phyloP scores from a whole-genome alignment of 1,284 basidiomycete genomes.

The Naganishia albida region DNA sequence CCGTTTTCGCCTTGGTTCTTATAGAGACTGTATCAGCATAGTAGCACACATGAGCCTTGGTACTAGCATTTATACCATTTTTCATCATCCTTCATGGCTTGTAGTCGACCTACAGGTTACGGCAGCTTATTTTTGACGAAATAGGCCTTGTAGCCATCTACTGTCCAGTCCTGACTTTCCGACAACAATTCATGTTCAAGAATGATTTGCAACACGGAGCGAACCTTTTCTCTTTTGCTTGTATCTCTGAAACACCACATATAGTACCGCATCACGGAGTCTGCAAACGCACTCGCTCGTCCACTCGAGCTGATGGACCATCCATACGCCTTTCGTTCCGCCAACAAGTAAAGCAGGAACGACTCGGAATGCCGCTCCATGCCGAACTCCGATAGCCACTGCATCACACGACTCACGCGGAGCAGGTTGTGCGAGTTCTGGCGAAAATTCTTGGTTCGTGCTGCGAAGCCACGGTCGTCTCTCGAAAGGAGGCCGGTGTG shows the following conservation, averaged over 20 bases:
- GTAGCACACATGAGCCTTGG: conserved; percentile 18
- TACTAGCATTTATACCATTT: conserved; percentile 21
- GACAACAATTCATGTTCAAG: conserved; percentile 10
- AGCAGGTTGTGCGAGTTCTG: conserved; percentile 70
- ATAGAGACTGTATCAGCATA: conserved; percentile 30
- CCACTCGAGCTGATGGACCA: conserved; percentile 18
- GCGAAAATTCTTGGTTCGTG: conserved; percentile 65
- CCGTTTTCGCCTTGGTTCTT: conserved; percentile 1
- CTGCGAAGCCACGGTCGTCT: conserved; percentile 50
- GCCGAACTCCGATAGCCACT: conserved; percentile 66
- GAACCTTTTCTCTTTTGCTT: conserved; percentile 1
- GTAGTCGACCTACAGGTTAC: not conserved
- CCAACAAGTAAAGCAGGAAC: conserved; percentile 25
- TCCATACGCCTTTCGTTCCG: conserved; percentile 27
- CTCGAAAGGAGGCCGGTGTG: conserved; percentile 61
- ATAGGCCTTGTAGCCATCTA: not conserved
- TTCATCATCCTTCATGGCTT: not conserved
- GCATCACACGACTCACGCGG: conserved; percentile 73
- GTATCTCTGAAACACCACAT: conserved; percentile 30
- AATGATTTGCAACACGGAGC: conserved; percentile 9
- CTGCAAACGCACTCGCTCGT: conserved; percentile 22
- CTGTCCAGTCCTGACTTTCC: not conserved
- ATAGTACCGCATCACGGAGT: conserved; percentile 27
- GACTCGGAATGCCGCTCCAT: conserved; percentile 13
- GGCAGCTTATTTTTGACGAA: not conserved